Conservation (phyloP, 2,329 filamentous ascomycete species). For the Thermomyces lanuginosus region DNA sequence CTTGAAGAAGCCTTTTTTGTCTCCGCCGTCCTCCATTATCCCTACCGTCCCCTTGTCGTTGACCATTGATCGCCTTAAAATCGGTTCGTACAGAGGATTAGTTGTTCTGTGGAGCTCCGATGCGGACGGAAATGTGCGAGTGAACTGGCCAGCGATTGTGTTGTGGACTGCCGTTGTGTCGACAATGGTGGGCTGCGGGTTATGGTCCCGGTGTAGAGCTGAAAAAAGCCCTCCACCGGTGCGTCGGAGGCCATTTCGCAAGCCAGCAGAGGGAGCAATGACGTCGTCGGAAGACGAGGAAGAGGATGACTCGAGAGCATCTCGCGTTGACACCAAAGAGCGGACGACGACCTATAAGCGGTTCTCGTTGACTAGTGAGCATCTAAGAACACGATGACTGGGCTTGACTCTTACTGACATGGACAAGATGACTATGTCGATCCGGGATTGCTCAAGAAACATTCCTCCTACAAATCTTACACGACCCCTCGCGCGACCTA, state of each 20-base stretch:
- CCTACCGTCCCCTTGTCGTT: no score
- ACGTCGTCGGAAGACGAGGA: slow-evolving; percentile 23
- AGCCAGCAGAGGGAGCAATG: slow-evolving; percentile 13
- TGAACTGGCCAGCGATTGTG: no score
- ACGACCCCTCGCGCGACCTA: slow-evolving; percentile 57
- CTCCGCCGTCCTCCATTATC: no score
- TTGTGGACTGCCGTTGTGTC: slow-evolving; percentile 7
- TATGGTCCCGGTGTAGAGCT: slow-evolving; percentile 14
- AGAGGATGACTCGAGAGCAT: slow-evolving; percentile 17
- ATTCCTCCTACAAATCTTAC: slow-evolving; percentile 56
- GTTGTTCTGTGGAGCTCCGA: no score
- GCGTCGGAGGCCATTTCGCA: slow-evolving; percentile 11
- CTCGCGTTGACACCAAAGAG: slow-evolving; percentile 9
- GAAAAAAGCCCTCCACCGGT: slow-evolving; percentile 10
- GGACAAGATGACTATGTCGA: slow-evolving; percentile 40
- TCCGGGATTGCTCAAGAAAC: slow-evolving; percentile 61
- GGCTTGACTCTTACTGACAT: neutral
- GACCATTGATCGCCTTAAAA: no score
- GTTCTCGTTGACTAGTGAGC: slow-evolving; percentile 15
- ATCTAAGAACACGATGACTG: neutral
- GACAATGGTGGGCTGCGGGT: slow-evolving; percentile 22
- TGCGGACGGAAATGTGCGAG: no score
- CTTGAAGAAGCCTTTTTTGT: no score
- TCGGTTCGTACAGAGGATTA: no score
- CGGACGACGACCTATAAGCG: slow-evolving; percentile 13